Evolutionary conservation across 768 basidiomycete genomes (phyloP), one percentile per base, ranked within the genome.

Genomic region (Hydnomerulius pinastri): DNA sequence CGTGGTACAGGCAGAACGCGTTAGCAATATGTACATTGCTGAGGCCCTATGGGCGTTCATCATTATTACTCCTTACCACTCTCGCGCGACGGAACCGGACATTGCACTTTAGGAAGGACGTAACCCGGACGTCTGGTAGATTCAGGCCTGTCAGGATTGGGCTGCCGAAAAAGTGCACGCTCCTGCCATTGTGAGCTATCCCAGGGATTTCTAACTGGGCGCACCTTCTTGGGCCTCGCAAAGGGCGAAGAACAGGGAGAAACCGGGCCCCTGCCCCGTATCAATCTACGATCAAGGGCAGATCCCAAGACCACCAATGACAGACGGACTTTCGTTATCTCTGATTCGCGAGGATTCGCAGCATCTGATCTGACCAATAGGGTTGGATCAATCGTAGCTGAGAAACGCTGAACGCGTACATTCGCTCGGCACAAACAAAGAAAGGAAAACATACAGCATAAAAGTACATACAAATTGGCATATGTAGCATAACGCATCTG

Each of bases 401-500:
- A 33, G 20, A 23, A 23, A 15, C 20, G 10, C 12, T 23, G 29
- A 2, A 33, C 18, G n/a, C n/a, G n/a, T n/a, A n/a, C n/a, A n/a
- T n/a, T n/a, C n/a, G n/a, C n/a, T n/a, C n/a, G n/a, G n/a, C n/a
- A n/a, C n/a, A 28, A 7, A 17, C 3, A 28, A 15, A 27, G 27
- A 23, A 28, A 42, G 15, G 40, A 42, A 27, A 38, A 11, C 35
- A 39, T 44, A 17, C 17, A 51, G 23, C 36, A 6, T 33, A 46
- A 43, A 30, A 37, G 64, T 53, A 61, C 65, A 73, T 28, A 27
- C 29, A 4, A 17, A 4, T 37, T 5, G 10, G 15, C 35, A 28
- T 27, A 38, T 39, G 41, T 28, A n/a, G 33, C 3, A 8, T 42
- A n/a, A n/a, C n/a, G 15, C 35, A 28, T 27, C 28, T 39, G 41